phyloP scores from a whole-genome alignment of 345 rosid species.

The Melaleuca alternifolia region DNA sequence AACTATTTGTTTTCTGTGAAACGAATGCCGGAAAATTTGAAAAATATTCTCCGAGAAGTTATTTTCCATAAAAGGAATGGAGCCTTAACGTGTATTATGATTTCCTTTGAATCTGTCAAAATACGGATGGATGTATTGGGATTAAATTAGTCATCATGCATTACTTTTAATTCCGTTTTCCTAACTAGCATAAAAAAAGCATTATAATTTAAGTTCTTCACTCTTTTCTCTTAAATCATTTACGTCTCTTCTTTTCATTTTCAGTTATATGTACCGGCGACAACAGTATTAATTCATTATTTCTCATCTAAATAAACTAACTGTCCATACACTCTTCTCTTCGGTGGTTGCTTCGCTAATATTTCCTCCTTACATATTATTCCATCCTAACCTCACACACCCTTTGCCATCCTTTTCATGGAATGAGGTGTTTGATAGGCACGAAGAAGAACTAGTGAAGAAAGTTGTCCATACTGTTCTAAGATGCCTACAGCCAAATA shows the following conservation, averaged over 20 bases:
- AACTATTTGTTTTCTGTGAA: too few species aligned
- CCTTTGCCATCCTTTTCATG: not conserved
- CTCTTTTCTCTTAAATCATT: not conserved
- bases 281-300: not conserved
- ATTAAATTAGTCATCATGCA: too few species aligned
- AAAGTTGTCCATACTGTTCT: not conserved
- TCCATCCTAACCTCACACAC: not conserved
- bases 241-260: not conserved
- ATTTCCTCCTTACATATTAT: not conserved
- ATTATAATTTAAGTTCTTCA: not conserved
- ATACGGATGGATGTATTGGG: too few species aligned
- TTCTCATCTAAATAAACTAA: not conserved
- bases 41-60: too few species aligned
- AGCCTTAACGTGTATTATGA: too few species aligned
- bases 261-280: not conserved
- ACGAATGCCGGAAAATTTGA: too few species aligned
- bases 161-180: too few species aligned
- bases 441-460: not conserved
- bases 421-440: not conserved
- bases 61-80: too few species aligned
- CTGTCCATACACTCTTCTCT: not conserved
- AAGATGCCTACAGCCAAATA: not conserved
- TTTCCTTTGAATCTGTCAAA: too few species aligned
- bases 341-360: not conserved
- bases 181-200: not conserved